Evolutionary conservation across 176 grass and related monocot genomes (phyloP), one percentile per base, ranked within the genome.

Genomic region (Panicum miliaceum): DNA sequence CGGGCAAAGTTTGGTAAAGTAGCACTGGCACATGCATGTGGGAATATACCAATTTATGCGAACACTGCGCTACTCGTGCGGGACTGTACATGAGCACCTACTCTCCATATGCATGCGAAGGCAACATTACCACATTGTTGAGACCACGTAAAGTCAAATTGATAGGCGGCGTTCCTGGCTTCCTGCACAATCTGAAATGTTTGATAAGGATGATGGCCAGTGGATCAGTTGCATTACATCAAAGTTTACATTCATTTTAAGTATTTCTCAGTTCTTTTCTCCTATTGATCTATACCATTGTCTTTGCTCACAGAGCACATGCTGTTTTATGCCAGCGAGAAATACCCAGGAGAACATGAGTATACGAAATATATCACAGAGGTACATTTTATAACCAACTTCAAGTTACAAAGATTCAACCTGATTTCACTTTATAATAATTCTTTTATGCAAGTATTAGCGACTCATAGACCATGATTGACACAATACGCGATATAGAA

Each of bases 311-410:
- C 89, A 98, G 96, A 98, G 64, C 96, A 98, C 86, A 98, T 98
- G 96, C 87, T 98, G 20, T 98, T 98, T 90, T 98, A 95, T 90
- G 96, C 96, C 53, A 98, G 96, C 36, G 93, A 98, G 89, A 98
- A 98, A 81, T 98, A 98, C 86, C 96, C 96, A 62, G 89, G 84
- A 72, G 96, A 98, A 87, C 73, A 94, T 51, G 85, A 92, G 84
- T 98, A 98, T 47, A 90, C 85, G 37, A 98, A 98, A 79, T 98
- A 90, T 73, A 94, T 98, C 78, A 83, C 52, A 11, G 92, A 98
- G 96, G 96, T 98, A 92, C 75, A 61, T 91, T 79, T 76, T 64
- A 42, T 60, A 75, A 86, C 46, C 71, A 81, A 8, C 35, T 58
- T 19, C 18, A 80, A n/a, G 18, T 23, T 42, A 7, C 40, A 63